Conservation (phyloP, 306 rosid species). For the Lupinus albus region DNA sequence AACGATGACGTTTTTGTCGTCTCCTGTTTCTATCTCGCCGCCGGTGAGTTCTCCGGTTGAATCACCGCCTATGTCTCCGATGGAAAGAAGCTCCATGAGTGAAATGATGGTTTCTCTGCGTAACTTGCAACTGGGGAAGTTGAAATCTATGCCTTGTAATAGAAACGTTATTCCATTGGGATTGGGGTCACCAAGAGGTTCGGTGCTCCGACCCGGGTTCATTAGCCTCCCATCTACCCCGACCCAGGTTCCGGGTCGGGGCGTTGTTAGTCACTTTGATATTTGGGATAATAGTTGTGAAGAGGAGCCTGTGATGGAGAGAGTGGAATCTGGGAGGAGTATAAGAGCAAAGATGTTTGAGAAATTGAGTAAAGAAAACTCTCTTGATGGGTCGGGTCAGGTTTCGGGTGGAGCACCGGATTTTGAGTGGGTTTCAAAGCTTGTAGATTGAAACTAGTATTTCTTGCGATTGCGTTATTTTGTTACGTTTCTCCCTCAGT, state of each 20-base stretch:
- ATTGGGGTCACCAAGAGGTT: constrained; percentile 70
- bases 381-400: constrained; percentile 51
- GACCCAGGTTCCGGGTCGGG: constrained; percentile 55
- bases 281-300: constrained; percentile 51
- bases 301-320: constrained; percentile 90
- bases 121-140: constrained; percentile 69
- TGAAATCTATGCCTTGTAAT: constrained; percentile 61
- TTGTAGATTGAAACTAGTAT: constrained; percentile 67
- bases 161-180: constrained; percentile 55
- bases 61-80: constrained; percentile 79
- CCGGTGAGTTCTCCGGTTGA: constrained; percentile 55
- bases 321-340: constrained; percentile 91
- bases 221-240: constrained; percentile 78
- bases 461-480: no score
- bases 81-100: constrained; percentile 53
- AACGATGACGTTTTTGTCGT: constrained; percentile 56
- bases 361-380: constrained; percentile 77
- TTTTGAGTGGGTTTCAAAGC: constrained; percentile 84
- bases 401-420: constrained; percentile 58
- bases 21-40: constrained; percentile 49
- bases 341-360: constrained; percentile 78
- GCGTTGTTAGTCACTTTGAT: constrained; percentile 50
- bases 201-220: constrained; percentile 72
- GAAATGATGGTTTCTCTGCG: constrained; percentile 73
- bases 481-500: no score